Base-by-base conservation (phyloP, 2,329 filamentous ascomycete genomes). In the Diaporthe citriasiana region DNA sequence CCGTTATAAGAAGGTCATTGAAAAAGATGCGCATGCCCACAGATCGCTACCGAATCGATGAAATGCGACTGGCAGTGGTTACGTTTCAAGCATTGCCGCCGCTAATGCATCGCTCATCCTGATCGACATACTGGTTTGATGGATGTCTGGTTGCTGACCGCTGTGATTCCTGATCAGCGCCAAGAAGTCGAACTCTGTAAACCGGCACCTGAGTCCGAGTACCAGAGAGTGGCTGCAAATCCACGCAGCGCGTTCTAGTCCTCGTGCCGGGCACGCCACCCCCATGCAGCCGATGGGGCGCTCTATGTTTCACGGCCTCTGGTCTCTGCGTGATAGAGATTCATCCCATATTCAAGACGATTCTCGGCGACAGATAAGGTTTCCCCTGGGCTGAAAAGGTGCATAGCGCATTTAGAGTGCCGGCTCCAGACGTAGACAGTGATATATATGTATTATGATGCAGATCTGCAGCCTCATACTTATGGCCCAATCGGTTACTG, bases 11-110 rank as follows among this genome's bases (percentile, higher is more conserved):
- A 12, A 38, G 40, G n/a, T 40, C 56, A 47, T 47, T 40, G n/a
- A n/a, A 50, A 50, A 22, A 25, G 45, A 50, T 25, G 22, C 13
- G 22, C 45, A 40, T 40, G 30, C 3, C 30, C 30, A 27, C 45
- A 33, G 51, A 51, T 66, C 63, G 38, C 53, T 22, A 35, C 45
- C 7, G 47, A 4, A 7, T 15, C 15, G 35, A 53, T n/a, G 60
- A n/a, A n/a, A 56, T 55, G 70, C 70, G 59, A 72, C 59, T 72
- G 70, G 59, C 50, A 40, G 50, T 45, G 59, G 30, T 56, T 65
- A 72, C 22, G 70, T 72, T 72, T 72, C 70, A 72, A 35, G 60
- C 22, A 50, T 66, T 38, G 60, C 60, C 42, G 60, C 60, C 60
- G 60, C 60, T 66, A 66, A 66, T 66, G 60, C 60, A 27, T 25